Evolutionary conservation across 176 grass and related monocot species (phyloP), one percentile per base, ranked within the genome.

Genomic region (Rhipidocladum racemiflorum): DNA sequence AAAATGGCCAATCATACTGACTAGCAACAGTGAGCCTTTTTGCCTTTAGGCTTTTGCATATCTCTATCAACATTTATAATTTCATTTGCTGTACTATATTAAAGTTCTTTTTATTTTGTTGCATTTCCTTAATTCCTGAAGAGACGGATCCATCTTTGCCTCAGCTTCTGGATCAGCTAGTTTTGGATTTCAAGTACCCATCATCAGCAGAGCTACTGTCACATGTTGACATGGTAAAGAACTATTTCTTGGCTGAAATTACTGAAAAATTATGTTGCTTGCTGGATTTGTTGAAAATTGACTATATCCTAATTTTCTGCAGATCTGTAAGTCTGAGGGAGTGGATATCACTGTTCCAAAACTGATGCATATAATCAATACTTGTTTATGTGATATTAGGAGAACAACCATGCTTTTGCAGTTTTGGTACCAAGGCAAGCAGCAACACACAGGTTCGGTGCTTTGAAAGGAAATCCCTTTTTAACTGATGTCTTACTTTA

Each of bases 1-100:
- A 81, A 98, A 93, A 83, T 90, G 92, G 83, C 95, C 95, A 56
- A 98, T 98, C 65, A 85, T 98, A 88, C 85, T 98, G 84, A 98
- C 95, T 68, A 98, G 92, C 83, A 98, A 98, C 79, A 93, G 95
- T 98, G 81, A 94, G 89, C 76, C 81, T 20, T 68, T 82, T 67
- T 57, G 17, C 40, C 48, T 61, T 71, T 5, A 66, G 43, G n/a
- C 38, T 78, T 67, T 65, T 78, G 43, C 38, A 59, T 18, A 74
- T 51, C 23, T 63, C 23, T 63, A 38, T 15, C 63, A 1, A 8
- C 50, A 53, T 64, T 84, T 27, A 23, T 76, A 84, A 53, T 80
- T 75, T 76, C 18, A n/a, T 36, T 46, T 74, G 35, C 72, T 78
- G 18, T 42, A 53, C 13, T 60, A 63, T 53, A 20, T 69, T 90